Percentiles rank a stretch among this genome's conserved stretches.
These are phyloP conservation scores for Eutrema japonicum DNA, from an alignment of 345 rosid genomes.

Conservation along the genomic window DNA sequence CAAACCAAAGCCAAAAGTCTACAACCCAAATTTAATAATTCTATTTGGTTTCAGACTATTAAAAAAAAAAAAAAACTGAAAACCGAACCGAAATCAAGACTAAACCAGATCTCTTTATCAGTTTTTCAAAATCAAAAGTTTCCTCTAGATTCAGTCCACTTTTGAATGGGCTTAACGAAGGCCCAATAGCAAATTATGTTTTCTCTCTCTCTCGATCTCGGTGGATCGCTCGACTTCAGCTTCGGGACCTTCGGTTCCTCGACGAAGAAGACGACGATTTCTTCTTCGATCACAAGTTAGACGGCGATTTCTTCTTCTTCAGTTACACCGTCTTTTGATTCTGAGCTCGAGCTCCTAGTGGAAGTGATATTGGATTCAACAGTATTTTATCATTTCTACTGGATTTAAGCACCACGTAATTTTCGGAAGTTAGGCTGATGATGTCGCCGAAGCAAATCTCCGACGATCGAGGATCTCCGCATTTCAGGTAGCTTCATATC, in stretches of 20 bases:
- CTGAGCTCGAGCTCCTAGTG: not conserved
- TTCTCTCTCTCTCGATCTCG: conserved; percentile 11
- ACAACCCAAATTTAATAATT: no score
- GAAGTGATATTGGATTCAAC: not conserved
- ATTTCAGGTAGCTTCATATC: conserved; percentile 56
- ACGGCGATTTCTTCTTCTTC: conserved; percentile 16
- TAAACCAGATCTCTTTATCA: no score
- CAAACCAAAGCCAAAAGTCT: no score
- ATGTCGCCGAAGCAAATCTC: conserved; percentile 77
- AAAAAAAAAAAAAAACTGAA: no score
- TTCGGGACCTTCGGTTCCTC: conserved; percentile 21
- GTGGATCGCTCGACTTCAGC: conserved; percentile 29
- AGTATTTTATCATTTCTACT: not conserved
- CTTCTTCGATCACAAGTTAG: conserved; percentile 18
- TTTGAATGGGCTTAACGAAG: not conserved
- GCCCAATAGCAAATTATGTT: conserved; percentile 23
- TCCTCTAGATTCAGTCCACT: not conserved
- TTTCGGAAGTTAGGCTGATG: conserved; percentile 43
- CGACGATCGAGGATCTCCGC: conserved; percentile 82
- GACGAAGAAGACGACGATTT: conserved; percentile 39
- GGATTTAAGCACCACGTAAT: conserved; percentile 5
- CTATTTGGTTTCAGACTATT: no score
- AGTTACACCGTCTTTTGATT: not conserved
- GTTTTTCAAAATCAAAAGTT: no score
- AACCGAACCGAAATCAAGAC: no score